Evolutionary conservation across 2,329 filamentous ascomycete species (phyloP), one percentile per base, ranked within the genome.

Genomic region (Chalaropsis thielavioides): DNA sequence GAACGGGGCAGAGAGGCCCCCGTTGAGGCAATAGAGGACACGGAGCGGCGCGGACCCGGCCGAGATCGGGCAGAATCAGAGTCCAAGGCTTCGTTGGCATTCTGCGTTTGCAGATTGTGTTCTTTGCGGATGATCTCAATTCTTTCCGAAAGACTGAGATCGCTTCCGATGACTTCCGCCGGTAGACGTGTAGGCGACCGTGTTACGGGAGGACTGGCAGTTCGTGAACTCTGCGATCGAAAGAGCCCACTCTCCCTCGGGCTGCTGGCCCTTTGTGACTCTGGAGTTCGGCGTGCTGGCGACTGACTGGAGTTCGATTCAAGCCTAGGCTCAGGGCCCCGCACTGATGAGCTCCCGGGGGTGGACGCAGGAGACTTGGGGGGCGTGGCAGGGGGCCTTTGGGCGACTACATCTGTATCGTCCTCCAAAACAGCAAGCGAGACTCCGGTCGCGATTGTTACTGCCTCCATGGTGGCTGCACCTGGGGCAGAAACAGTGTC

Each of bases 51-150:
- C 13, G 56, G 17, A 1, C 54, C 35, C n/a, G 61, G 24, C 11
- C 62, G 62, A 54, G 62, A 27, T 10, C 65, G 54, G 0, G 96
- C 2, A 3, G 38, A 89, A 41, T 75, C 75, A 69, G 80, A 82
- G 65, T 74, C 69, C 24, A 77, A 74, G 8, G 76, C 75, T 54
- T 78, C 78, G 2, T 73, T 72, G n/a, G n/a, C n/a, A n/a, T n/a
- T 8, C 72, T 59, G 3, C 71, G n/a, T 70, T 0, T 66, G 67
- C 44, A 69, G 69, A 56, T 74, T 73, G 11, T 64, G 46, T 13
- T 79, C 75, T 61, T 74, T 75, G 3, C 72, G 63, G 27, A 73
- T 65, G n/a, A 69, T 60, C 27, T 64, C 65, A 49, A 67, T 43
- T 58, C 62, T 64, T n/a, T 64, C 65, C 17, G 62, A 64, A 61